Percentiles rank a stretch among this genome's conserved stretches.
phyloP scores from a whole-genome alignment of 768 basidiomycete species.

The Lactarius hengduanensis region DNA sequence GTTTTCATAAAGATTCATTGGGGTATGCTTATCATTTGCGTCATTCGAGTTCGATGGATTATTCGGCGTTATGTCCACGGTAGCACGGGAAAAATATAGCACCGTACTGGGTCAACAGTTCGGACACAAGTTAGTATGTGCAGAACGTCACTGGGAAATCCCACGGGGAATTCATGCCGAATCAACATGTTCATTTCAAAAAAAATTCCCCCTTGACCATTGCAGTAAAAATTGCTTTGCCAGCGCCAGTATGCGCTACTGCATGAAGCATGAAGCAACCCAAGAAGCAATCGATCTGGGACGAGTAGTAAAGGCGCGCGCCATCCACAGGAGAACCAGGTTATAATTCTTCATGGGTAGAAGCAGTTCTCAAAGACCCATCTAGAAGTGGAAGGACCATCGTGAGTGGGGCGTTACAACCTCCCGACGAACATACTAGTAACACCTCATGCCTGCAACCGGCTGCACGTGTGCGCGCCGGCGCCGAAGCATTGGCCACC shows the following conservation, averaged over 20 bases:
- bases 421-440: too few relatives aligned
- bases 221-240: background rate
- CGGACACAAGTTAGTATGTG: background rate
- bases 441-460: background rate
- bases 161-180: background rate
- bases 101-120: background rate
- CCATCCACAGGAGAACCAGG: too few relatives aligned
- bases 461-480: background rate
- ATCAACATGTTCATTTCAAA: background rate
- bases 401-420: too few relatives aligned
- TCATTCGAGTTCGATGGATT: background rate
- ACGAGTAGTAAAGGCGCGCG: background rate
- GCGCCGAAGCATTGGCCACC: background rate
- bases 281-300: background rate
- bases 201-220: background rate
- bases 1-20: background rate
- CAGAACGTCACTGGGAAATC: background rate
- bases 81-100: background rate
- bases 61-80: background rate
- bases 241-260: background rate
- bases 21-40: background rate
- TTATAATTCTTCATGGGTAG: too few relatives aligned
- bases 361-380: background rate
- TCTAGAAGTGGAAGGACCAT: background rate
- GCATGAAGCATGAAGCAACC: background rate